Evolutionary conservation across 1,284 basidiomycete species (phyloP), one percentile per base, ranked within the genome.

Genomic region (Boletus smithii): DNA sequence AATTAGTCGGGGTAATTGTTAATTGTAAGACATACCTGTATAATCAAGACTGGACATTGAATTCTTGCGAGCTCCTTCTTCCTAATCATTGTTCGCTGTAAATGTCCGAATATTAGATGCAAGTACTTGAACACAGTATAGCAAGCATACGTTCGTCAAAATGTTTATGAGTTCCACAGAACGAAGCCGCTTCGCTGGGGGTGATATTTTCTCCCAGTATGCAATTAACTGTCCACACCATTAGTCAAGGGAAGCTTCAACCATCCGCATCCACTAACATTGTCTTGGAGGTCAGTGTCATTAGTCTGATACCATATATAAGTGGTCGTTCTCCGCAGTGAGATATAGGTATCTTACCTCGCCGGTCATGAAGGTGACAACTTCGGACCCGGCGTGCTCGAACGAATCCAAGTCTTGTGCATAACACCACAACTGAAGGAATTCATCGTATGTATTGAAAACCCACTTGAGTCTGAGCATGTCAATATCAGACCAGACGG

Each of bases 401-500:
- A 83, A 81, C 0, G 79, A 71, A 51, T 85, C 80, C 34, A 87
- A 53, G 57, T 88, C 85, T 41, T 79, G 73, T 8, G 85, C 76
- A 55, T 76, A 79, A 55, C 78, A 80, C 77, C 83, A 87, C 14
- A 76, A 63, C 42, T 80, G 74, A 32, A 80, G 60, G 9, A 85
- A 66, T 56, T 88, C 85, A 44, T 83, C 79, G 46, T 80, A 74
- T 14, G 78, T 74, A 18, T 78, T 75, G 60, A 77, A 76, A 17
- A 79, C 69, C 70, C 76, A 78, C 58, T 77, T 75, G 38, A 78
- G 64, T 58, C 85, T 87, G 55, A 18, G 42, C 1, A 24, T 34
- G 44, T 57, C 22, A 47, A 46, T 45, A 31, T 43, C 32, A 26
- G 17, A 51, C 37, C n/a, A 22, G 29, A 20, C 42, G 32, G 29